phyloP scores from a whole-genome alignment of 768 basidiomycete species.

The Dendrothele bispora region DNA sequence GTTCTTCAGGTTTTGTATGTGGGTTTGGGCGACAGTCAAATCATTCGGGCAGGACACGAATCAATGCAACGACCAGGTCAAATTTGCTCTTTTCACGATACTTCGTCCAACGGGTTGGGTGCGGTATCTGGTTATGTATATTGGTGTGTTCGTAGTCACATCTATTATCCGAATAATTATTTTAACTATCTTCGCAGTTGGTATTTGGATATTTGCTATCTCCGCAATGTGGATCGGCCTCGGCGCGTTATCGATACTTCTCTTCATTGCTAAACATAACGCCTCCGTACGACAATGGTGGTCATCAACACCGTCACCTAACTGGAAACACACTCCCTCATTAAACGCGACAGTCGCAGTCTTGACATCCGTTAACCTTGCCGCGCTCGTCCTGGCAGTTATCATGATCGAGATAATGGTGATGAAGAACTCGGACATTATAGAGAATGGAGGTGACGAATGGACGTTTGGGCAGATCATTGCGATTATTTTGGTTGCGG shows the following conservation, averaged over 20 bases:
- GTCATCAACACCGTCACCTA: background rate
- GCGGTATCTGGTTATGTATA: background rate
- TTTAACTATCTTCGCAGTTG: background rate
- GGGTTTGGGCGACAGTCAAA: background rate
- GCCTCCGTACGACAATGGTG: background rate
- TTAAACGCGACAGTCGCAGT: background rate
- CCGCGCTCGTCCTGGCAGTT: background rate
- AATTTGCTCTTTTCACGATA: background rate
- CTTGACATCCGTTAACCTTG: background rate
- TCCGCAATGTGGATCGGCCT: background rate
- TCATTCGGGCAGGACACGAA: background rate
- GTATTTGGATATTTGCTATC: background rate
- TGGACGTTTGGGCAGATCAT: background rate
- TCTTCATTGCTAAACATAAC: background rate
- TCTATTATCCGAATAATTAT: background rate
- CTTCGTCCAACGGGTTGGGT: background rate
- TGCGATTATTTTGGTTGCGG: background rate
- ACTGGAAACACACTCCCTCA: background rate
- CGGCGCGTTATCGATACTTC: background rate
- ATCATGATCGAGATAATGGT: background rate
- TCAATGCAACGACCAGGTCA: background rate
- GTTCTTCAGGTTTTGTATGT: background rate
- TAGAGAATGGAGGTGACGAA: background rate
- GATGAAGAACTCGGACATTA: background rate
- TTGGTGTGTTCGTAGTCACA: background rate